Conservation (phyloP, 2,329 filamentous ascomycete genomes). For the Fusarium haematococcum region DNA sequence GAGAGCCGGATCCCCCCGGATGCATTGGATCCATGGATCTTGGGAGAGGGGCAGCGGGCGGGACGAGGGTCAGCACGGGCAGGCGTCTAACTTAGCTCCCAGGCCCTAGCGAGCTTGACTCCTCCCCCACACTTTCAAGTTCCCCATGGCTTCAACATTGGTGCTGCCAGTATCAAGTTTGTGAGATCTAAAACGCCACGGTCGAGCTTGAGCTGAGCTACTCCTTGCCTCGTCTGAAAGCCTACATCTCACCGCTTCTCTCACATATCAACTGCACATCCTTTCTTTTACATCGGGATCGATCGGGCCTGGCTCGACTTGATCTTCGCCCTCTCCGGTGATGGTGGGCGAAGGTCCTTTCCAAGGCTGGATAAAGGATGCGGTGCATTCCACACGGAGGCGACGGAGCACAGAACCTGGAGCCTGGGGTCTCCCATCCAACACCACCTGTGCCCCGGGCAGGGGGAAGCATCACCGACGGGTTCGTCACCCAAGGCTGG, state of each 20-base stretch:
- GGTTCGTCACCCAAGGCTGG: not conserved
- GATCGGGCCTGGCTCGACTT: conserved; percentile 8
- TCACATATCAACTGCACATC: conserved; percentile 5
- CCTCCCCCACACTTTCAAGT: conserved; percentile 33
- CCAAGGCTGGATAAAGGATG: conserved; percentile 21
- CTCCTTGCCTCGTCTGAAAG: not conserved
- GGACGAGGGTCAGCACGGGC: conserved; percentile 7
- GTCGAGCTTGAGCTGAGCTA: not conserved
- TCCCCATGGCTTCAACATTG: not conserved
- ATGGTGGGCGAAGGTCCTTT: conserved; percentile 33
- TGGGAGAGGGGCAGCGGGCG: conserved; percentile 19
- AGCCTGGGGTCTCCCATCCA: not conserved
- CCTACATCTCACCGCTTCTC: conserved; percentile 31
- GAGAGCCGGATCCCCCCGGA: conserved; percentile 25
- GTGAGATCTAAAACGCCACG: not conserved
- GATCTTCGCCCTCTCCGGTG: conserved; percentile 25
- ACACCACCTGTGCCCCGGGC: conserved; percentile 7
- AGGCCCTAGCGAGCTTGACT: not conserved
- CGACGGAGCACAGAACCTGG: not conserved
- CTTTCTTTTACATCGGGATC: conserved; percentile 4
- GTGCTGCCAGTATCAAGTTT: not conserved
- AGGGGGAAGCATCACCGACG: conserved; percentile 13
- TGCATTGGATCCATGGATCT: conserved; percentile 15
- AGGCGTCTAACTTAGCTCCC: conserved; percentile 22
- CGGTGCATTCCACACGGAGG: conserved; percentile 26